Conservation (phyloP, 805 yeast genomes). For the Lipomyces japonicus region DNA sequence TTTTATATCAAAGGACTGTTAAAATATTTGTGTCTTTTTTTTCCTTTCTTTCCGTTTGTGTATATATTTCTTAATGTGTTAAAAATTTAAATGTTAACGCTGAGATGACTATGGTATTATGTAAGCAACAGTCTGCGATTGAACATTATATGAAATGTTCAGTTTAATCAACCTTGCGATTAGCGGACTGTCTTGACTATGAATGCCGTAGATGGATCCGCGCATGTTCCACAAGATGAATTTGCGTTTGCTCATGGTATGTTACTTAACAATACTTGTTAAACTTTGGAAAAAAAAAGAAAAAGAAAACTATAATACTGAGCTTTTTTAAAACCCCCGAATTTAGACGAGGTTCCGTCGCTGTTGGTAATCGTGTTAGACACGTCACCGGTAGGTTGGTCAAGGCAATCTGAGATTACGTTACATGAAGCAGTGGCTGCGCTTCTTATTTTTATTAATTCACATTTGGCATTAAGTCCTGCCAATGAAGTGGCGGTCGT, state of each 20-base stretch:
- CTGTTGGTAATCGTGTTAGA: constrained; percentile 75
- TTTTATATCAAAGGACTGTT: no score
- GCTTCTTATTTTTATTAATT: constrained; percentile 72
- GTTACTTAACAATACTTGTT: neutral
- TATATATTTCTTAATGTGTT: no score
- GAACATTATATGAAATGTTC: no score
- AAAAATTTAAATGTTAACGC: no score
- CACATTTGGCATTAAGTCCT: constrained; percentile 80
- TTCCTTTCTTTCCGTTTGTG: no score
- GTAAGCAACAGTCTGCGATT: no score
- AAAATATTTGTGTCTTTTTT: no score
- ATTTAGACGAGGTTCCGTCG: constrained; percentile 61
- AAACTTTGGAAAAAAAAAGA: no score
- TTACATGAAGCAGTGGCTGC: constrained; percentile 60
- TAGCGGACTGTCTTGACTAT: constrained; percentile 2
- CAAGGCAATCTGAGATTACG: constrained; percentile 32
- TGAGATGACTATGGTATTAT: no score
- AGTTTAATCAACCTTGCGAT: no score
- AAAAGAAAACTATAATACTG: neutral
- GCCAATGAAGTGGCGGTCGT: constrained; percentile 80
- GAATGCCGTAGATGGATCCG: constrained; percentile 28
- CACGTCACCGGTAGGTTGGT: constrained; percentile 70
- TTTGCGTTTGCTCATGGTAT: constrained; percentile 13
- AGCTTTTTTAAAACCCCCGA: neutral
- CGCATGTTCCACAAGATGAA: constrained; percentile 18